phyloP scores from a whole-genome alignment of 345 rosid genomes.

The Dimocarpus longan region DNA sequence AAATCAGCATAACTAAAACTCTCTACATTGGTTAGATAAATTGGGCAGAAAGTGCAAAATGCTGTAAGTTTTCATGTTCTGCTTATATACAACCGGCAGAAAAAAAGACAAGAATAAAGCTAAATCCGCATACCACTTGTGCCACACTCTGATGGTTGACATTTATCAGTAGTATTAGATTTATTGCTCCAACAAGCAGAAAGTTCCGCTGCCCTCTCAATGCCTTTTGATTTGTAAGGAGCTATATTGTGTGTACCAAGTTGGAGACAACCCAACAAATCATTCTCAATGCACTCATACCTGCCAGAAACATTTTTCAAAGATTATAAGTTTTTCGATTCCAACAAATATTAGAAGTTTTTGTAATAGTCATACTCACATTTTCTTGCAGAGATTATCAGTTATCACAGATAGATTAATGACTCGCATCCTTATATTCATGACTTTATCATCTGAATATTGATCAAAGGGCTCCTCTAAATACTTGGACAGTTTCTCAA shows the following conservation, averaged over 20 bases:
- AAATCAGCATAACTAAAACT: not conserved
- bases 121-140: slow-evolving; percentile 48
- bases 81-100: not conserved
- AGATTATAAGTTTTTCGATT: not conserved
- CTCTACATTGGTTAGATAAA: not conserved
- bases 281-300: slow-evolving; percentile 95
- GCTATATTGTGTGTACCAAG: slow-evolving; percentile 67
- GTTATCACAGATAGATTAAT: slow-evolving; percentile 56
- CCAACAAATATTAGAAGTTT: not conserved
- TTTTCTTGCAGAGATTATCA: slow-evolving; percentile 64
- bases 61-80: not conserved
- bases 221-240: slow-evolving; percentile 78
- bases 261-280: slow-evolving; percentile 67
- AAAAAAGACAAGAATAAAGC: not conserved
- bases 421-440: slow-evolving; percentile 74
- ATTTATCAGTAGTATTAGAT: slow-evolving; percentile 38
- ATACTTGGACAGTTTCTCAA: slow-evolving; percentile 84
- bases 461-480: slow-evolving; percentile 85
- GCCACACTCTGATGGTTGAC: slow-evolving; percentile 33
- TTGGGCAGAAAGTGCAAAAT: not conserved
- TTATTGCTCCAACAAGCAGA: slow-evolving; percentile 53
- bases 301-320: slow-evolving; percentile 38
- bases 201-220: slow-evolving; percentile 65
- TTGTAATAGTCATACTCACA: slow-evolving; percentile 46
- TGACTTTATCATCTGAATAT: slow-evolving; percentile 61